phyloP scores from a whole-genome alignment of 352 stramenopile genomes.

The Phytophthora gonapodyides region DNA sequence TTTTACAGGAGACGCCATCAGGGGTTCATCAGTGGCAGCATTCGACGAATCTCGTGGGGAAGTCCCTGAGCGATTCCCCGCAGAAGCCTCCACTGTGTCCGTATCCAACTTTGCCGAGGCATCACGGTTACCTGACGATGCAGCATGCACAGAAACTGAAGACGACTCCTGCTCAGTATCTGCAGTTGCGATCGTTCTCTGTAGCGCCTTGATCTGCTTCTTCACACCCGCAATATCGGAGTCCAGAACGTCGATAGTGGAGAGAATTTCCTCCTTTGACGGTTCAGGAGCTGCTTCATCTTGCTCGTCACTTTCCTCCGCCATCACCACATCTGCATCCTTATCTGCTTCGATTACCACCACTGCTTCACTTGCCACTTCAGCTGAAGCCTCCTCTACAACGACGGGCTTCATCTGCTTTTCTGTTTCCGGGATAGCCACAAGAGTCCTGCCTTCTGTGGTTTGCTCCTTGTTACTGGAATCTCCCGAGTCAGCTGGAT shows the following conservation, averaged over 20 bases:
- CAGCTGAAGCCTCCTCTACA: neutral
- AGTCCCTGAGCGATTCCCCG: neutral
- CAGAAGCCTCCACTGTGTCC: slow-evolving; percentile 2
- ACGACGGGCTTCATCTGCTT: slow-evolving; percentile 5
- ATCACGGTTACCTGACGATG: slow-evolving; percentile 27
- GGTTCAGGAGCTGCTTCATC: slow-evolving; percentile 26
- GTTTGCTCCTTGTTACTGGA: slow-evolving; percentile 1
- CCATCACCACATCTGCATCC: slow-evolving; percentile 6
- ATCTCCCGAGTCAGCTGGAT: neutral
- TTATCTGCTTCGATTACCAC: slow-evolving; percentile 10
- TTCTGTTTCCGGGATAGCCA: slow-evolving; percentile 16
- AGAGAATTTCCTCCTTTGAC: slow-evolving; percentile 83
- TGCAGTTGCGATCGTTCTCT: slow-evolving; percentile 45
- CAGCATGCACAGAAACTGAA: slow-evolving; percentile 42
- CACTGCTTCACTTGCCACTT: neutral
- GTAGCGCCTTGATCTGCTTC: slow-evolving; percentile 66
- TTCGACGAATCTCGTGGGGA: slow-evolving; percentile 12
- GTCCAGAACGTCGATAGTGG: slow-evolving; percentile 76
- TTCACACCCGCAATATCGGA: slow-evolving; percentile 71
- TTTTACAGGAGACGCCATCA: slow-evolving; percentile 38
- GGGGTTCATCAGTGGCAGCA: slow-evolving; percentile 1
- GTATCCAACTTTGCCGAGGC: slow-evolving; percentile 2
- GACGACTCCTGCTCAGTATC: slow-evolving; percentile 63
- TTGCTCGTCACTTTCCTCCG: slow-evolving; percentile 13
- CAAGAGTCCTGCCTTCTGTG: slow-evolving; percentile 7